Conservation (phyloP, 2,329 filamentous ascomycete genomes). For the Hansfordia pulvinata region DNA sequence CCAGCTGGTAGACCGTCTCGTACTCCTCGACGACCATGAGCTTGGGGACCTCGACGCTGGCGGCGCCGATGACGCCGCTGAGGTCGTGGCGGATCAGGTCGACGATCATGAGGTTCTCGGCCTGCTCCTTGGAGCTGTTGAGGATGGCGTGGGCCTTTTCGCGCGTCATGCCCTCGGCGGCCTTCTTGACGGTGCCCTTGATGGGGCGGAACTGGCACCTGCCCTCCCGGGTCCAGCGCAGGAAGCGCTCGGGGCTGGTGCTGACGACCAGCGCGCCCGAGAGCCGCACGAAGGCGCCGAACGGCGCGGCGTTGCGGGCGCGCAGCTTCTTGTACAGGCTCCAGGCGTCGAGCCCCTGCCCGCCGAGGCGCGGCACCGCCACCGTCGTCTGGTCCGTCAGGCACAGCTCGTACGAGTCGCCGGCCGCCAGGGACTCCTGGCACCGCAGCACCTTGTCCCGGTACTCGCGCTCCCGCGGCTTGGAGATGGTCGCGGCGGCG, state of each 20-base stretch:
- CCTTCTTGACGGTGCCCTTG: slow-evolving; percentile 60
- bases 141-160: slow-evolving; percentile 43
- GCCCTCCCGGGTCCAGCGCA: slow-evolving; percentile 44
- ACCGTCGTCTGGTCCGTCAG: slow-evolving; percentile 18
- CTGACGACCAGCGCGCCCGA: slow-evolving; percentile 40
- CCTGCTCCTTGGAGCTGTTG: slow-evolving; percentile 52
- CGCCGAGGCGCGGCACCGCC: slow-evolving; percentile 2
- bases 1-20: slow-evolving; percentile 56
- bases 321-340: slow-evolving; percentile 15
- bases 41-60: slow-evolving; percentile 45
- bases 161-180: slow-evolving; percentile 33
- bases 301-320: slow-evolving; percentile 16
- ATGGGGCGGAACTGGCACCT: slow-evolving; percentile 53
- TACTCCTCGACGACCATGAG: slow-evolving; percentile 61
- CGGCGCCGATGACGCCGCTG: slow-evolving; percentile 46
- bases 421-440: slow-evolving; percentile 19
- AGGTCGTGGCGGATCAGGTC: slow-evolving; percentile 63
- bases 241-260: slow-evolving; percentile 57
- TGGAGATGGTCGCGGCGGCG: neutral
- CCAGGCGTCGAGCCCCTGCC: slow-evolving; percentile 8
- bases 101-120: slow-evolving; percentile 69
- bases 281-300: slow-evolving; percentile 50
- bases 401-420: slow-evolving; percentile 25
- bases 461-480: slow-evolving; percentile 11
- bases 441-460: slow-evolving; percentile 18